These are phyloP conservation scores for Imleria badia DNA, from an alignment of 768 basidiomycete species.

Conservation along the genomic window DNA sequence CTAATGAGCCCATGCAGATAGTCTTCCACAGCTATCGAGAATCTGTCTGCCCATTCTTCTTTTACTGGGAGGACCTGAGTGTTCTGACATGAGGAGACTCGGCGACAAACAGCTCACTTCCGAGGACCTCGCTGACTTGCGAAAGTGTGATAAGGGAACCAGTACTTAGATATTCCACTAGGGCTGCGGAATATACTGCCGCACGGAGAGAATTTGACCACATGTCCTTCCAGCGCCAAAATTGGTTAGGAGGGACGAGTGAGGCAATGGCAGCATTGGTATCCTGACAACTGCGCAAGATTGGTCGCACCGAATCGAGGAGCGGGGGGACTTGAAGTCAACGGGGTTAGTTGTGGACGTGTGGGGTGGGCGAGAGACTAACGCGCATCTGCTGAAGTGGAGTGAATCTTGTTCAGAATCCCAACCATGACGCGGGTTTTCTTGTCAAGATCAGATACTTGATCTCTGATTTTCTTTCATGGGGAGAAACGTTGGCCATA, in stretches of 20 bases:
- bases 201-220: constrained; percentile 71
- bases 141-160: constrained; percentile 59
- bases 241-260: constrained; percentile 66
- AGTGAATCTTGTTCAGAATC: constrained; percentile 77
- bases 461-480: constrained; percentile 74
- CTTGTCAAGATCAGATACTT: constrained; percentile 73
- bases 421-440: constrained; percentile 71
- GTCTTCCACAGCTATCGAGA: constrained; percentile 68
- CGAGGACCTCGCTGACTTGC: constrained; percentile 53
- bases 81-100: neutral
- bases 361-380: constrained; percentile 26
- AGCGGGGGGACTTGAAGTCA: constrained; percentile 54
- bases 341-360: constrained; percentile 8
- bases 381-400: constrained; percentile 63
- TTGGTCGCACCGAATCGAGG: constrained; percentile 54
- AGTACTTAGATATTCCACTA: constrained; percentile 62
- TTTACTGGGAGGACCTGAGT: constrained; percentile 47
- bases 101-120: constrained; percentile 50
- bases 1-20: constrained; percentile 80
- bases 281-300: constrained; percentile 54
- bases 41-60: constrained; percentile 66
- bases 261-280: constrained; percentile 50
- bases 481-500: neutral
- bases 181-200: constrained; percentile 62
- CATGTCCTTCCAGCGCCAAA: constrained; percentile 86